A percentile compares a stretch with the other conserved stretches of the same genome.
phyloP scores from a whole-genome alignment of 2,329 filamentous ascomycete species.

The Fusarium brevicatenulatum region DNA sequence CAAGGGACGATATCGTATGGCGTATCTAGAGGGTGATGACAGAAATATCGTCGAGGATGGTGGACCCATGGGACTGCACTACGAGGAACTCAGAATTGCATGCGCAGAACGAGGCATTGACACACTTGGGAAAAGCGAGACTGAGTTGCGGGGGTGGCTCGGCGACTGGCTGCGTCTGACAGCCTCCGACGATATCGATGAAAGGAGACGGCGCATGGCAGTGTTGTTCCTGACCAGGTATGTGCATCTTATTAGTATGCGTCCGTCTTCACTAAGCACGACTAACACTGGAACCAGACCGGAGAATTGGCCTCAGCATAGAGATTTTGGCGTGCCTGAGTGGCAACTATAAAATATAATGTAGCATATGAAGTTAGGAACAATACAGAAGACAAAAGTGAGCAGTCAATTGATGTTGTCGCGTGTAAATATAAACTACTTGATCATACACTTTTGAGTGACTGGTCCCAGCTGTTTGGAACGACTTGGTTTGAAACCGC shows the following conservation, averaged over 20 bases:
- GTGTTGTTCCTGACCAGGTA: slow-evolving; percentile 56
- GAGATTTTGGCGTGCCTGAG: slow-evolving; percentile 55
- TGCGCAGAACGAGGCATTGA: slow-evolving; percentile 75
- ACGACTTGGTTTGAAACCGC: background rate
- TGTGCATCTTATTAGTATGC: slow-evolving; percentile 20
- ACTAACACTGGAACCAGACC: slow-evolving; percentile 44
- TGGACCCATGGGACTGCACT: slow-evolving; percentile 64
- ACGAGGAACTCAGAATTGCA: slow-evolving; percentile 74
- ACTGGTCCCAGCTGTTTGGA: background rate
- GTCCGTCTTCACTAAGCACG: background rate
- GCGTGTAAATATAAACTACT: slow-evolving; percentile 19
- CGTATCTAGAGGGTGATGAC: slow-evolving; percentile 78
- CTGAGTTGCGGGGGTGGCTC: slow-evolving; percentile 61
- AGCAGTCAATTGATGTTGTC: slow-evolving; percentile 9
- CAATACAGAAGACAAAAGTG: slow-evolving; percentile 3
- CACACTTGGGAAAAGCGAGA: slow-evolving; percentile 66
- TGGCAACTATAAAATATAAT: slow-evolving; percentile 50
- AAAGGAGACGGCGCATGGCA: slow-evolving; percentile 53
- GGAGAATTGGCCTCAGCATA: slow-evolving; percentile 54
- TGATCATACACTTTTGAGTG: slow-evolving; percentile 1
- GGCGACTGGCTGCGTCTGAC: slow-evolving; percentile 61
- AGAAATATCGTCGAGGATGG: slow-evolving; percentile 71
- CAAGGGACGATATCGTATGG: slow-evolving; percentile 63
- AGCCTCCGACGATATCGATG: slow-evolving; percentile 49
- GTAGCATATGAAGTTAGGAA: background rate